Conservation (phyloP, 805 yeast genomes). For the Aciculoconidium aculeatum region DNA sequence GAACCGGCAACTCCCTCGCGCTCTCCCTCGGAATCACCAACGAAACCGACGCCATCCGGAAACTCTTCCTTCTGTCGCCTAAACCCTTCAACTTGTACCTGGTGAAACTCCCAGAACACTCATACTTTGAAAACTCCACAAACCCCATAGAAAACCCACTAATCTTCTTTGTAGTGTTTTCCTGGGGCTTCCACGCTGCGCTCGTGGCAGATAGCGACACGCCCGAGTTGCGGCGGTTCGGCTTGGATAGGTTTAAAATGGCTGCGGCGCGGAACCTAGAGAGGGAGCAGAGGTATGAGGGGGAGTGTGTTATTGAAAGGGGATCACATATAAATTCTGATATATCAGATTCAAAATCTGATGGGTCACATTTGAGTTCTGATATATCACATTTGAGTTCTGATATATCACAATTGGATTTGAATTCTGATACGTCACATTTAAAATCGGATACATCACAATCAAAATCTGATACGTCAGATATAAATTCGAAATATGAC, state of each 20-base stretch:
- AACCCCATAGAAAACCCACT: slow-evolving; percentile 13
- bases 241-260: slow-evolving; percentile 58
- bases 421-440: too few relatives aligned
- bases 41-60: slow-evolving; percentile 24
- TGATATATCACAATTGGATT: too few relatives aligned
- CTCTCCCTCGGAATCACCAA: slow-evolving; percentile 45
- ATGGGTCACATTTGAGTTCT: too few relatives aligned
- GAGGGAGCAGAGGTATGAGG: slow-evolving; percentile 47
- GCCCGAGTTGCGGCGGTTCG: slow-evolving; percentile 58
- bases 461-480: too few relatives aligned
- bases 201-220: slow-evolving; percentile 76
- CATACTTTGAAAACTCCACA: slow-evolving; percentile 14
- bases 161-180: slow-evolving; percentile 57
- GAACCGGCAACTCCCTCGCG: slow-evolving; percentile 83
- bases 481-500: too few relatives aligned
- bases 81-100: slow-evolving; percentile 41
- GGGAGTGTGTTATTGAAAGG: slow-evolving; percentile 21
- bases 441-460: too few relatives aligned
- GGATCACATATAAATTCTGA: slow-evolving; percentile 4
- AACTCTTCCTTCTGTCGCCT: slow-evolving; percentile 24
- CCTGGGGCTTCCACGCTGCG: slow-evolving; percentile 86
- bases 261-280: slow-evolving; percentile 58
- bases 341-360: slow-evolving; percentile 2
- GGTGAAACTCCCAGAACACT: slow-evolving; percentile 36
- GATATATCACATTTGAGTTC: too few relatives aligned